Percentiles rank a stretch among this genome's conserved stretches.
Evolutionary conservation across 176 grass and related monocot species (phyloP).

Genomic region (Olyra latifolia): DNA sequence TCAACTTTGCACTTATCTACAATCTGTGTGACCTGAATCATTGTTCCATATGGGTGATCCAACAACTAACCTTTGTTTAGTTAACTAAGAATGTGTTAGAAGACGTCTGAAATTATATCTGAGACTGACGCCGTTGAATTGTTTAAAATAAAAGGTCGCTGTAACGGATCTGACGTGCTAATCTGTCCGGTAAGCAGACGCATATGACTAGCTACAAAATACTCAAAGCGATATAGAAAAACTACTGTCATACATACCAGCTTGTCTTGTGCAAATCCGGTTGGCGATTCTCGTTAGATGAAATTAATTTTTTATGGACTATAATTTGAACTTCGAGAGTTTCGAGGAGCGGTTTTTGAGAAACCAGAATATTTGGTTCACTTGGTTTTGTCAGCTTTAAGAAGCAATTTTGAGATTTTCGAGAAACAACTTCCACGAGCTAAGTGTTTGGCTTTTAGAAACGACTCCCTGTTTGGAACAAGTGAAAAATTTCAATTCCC

Average conservation of each 20-base stretch:
- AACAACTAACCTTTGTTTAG: background rate
- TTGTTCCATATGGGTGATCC: background rate
- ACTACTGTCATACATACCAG: background rate
- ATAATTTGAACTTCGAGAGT: too few species aligned
- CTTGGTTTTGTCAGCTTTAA: too few species aligned
- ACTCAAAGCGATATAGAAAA: background rate
- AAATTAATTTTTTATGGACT: too few species aligned
- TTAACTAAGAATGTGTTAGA: background rate
- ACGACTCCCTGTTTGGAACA: too few species aligned
- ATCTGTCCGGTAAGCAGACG: background rate
- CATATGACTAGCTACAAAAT: background rate
- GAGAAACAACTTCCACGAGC: too few species aligned
- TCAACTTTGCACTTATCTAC: conserved; percentile 24
- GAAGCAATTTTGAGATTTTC: too few species aligned
- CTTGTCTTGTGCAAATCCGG: background rate
- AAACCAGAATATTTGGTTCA: too few species aligned
- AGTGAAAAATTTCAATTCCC: too few species aligned
- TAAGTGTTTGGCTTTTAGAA: too few species aligned
- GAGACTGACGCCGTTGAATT: background rate
- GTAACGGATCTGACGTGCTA: background rate
- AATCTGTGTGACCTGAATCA: background rate
- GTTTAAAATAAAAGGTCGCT: background rate
- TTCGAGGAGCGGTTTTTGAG: too few species aligned
- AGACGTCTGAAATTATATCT: background rate
- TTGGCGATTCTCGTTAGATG: too few species aligned